These are phyloP conservation scores for Paramecium sonneborni DNA, from an alignment of 73 alveolate species.

Conservation along the genomic window DNA sequence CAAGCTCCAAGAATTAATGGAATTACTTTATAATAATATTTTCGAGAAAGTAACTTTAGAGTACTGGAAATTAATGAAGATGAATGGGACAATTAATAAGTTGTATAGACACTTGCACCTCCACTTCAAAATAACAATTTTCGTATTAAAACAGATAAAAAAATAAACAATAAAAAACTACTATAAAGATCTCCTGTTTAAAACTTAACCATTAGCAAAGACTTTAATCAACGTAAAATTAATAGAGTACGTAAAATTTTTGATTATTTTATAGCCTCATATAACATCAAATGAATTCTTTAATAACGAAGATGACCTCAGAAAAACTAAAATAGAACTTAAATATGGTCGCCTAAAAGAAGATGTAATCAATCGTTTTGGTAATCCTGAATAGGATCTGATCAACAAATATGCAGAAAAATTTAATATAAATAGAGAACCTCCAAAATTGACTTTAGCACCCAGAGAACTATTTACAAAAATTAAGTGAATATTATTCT, in stretches of 20 bases:
- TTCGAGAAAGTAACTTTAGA: neutral
- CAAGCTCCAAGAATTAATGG: neutral
- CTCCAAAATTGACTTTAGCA: slow-evolving; percentile 12
- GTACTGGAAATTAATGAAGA: slow-evolving; percentile 2
- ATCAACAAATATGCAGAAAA: neutral
- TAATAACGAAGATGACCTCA: neutral
- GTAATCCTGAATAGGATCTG: neutral
- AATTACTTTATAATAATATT: slow-evolving; percentile 11
- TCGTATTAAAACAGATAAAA: neutral
- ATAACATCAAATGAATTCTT: slow-evolving; percentile 18
- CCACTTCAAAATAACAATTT: neutral
- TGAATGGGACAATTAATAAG: neutral
- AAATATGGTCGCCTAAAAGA: slow-evolving; percentile 12
- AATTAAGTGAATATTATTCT: neutral
- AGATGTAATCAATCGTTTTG: neutral
- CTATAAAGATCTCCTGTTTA: neutral
- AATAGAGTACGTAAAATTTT: neutral
- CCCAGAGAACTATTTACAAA: neutral
- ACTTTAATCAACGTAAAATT: neutral
- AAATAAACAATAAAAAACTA: neutral
- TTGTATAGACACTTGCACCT: neutral
- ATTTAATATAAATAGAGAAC: neutral
- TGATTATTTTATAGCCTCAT: neutral
- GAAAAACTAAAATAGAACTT: neutral
- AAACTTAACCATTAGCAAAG: neutral